A percentile compares a stretch with the other conserved stretches of the same genome.
Evolutionary conservation across 176 grass and related monocot genomes (phyloP).

Genomic region (Ampelocalamus luodianensis): DNA sequence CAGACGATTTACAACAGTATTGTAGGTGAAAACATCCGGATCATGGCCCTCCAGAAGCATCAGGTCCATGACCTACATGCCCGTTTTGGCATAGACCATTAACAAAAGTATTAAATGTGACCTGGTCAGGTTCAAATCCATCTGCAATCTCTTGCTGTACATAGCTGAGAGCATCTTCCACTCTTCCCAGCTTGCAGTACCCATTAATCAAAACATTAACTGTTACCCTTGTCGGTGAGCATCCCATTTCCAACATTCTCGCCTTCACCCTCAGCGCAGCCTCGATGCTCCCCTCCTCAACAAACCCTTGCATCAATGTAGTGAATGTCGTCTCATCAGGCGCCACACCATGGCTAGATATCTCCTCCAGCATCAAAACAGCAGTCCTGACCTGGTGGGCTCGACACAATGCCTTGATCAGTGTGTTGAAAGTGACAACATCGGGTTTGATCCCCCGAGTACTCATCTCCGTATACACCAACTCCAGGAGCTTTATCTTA

Average conservation of each 20-base stretch:
- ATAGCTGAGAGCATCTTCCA: constrained; percentile 67
- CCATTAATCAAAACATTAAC: constrained; percentile 76
- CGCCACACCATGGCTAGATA: constrained; percentile 46
- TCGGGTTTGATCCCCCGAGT: constrained; percentile 48
- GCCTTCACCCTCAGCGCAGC: constrained; percentile 67
- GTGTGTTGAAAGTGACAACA: constrained; percentile 69
- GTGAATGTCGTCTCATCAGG: constrained; percentile 70
- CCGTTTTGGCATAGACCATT: constrained; percentile 73
- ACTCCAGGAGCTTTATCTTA: constrained; percentile 78
- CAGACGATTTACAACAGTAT: constrained; percentile 61
- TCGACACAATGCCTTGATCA: constrained; percentile 73
- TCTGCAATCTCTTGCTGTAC: constrained; percentile 59
- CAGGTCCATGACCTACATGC: constrained; percentile 65
- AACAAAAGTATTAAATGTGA: constrained; percentile 72
- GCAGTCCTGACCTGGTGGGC: constrained; percentile 68
- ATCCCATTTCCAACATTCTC: constrained; percentile 65
- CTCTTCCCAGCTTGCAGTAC: constrained; percentile 70
- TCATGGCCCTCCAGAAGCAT: constrained; percentile 70
- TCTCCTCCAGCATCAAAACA: constrained; percentile 75
- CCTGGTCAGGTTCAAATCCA: constrained; percentile 67
- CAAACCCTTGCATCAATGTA: constrained; percentile 82
- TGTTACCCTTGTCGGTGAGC: constrained; percentile 54
- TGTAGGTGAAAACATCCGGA: constrained; percentile 76
- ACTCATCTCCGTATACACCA: constrained; percentile 61
- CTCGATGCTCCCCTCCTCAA: constrained; percentile 78